Evolutionary conservation across 768 basidiomycete genomes (phyloP), one percentile per base, ranked within the genome.

Genomic region (Kwoniella dendrophila): DNA sequence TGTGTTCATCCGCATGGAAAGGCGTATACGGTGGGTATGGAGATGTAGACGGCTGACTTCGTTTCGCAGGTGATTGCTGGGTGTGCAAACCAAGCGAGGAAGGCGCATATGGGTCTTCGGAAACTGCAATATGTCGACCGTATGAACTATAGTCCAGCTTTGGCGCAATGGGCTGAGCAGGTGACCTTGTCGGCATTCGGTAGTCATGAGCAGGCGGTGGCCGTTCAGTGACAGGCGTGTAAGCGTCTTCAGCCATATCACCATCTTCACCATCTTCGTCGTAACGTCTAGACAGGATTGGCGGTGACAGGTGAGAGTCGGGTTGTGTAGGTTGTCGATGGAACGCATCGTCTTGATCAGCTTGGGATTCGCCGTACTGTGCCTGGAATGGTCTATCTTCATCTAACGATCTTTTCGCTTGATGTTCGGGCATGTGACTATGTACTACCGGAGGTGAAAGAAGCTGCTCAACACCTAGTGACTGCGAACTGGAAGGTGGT

Each of bases 201-300:
- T 33, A 18, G 18, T 33, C 49, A 6, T 22, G 32, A 22, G 16
- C 14, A 34, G 29, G 20, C 24, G 45, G 22, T 24, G 6, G 22
- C 22, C n/a, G 8, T 8, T 48, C 45, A 10, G 10, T 26, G 26
- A 48, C 26, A 14, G 59, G 51, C 4, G 51, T 20, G 38, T 62
- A 56, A 14, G 22, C 45, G 20, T 51, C 36, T 38, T 56, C 54
- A 8, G 26, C 38, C 8, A 51, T 26, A 8, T 40, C 51, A 6
- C 44, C 59, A 38, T 60, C 59, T 24, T 60, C 59, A 7, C 51
- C 60, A 40, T 62, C 62, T 47, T 63, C 62, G 27, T 56, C 54
- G 30, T 49, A 57, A 18, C 34, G 32, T 20, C 55, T 56, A 10
- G 62, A 63, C 22, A 57, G 38, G 0, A 44, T 48, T 0, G 62